A percentile compares a stretch with the other conserved stretches of the same genome.
phyloP scores from a whole-genome alignment of 1,139 yeast species.

The Candida buenavistaensis region DNA sequence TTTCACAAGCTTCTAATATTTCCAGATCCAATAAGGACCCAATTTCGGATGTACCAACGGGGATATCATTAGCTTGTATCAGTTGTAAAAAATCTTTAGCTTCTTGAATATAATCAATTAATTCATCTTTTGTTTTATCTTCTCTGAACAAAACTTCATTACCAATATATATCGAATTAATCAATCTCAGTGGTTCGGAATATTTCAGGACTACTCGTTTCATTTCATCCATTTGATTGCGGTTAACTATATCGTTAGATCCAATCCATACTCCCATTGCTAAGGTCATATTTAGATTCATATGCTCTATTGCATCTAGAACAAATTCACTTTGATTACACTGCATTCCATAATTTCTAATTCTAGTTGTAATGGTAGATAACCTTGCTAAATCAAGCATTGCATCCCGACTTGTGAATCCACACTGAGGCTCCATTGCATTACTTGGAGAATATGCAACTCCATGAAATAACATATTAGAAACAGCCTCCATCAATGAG shows the following conservation, averaged over 20 bases:
- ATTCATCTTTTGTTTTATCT: conserved; percentile 40
- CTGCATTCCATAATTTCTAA: conserved; percentile 64
- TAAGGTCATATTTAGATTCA: conserved; percentile 55
- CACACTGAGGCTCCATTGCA: conserved; percentile 55
- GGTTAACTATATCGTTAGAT: conserved; percentile 36
- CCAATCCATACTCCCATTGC: conserved; percentile 70
- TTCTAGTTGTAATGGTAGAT: conserved; percentile 56
- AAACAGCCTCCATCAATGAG: conserved; percentile 28
- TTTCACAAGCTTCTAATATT: conserved; percentile 45
- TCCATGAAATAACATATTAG: conserved; percentile 48
- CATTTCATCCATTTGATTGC: conserved; percentile 44
- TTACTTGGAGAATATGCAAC: conserved; percentile 59
- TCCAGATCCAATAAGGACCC: conserved; percentile 43
- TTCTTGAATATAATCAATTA: conserved; percentile 44
- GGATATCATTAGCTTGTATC: conserved; percentile 36
- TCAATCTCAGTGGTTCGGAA: conserved; percentile 37
- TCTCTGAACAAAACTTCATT: conserved; percentile 62
- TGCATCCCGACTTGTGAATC: conserved; percentile 47
- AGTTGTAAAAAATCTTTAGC: conserved; percentile 37
- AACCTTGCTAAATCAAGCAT: conserved; percentile 54
- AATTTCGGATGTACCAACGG: conserved; percentile 58
- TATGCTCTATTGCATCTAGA: conserved; percentile 51
- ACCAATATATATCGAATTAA: conserved; percentile 59
- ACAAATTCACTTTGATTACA: conserved; percentile 58
- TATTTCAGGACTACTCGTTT: conserved; percentile 40